Evolutionary conservation across 2,329 filamentous ascomycete genomes (phyloP), one percentile per base, ranked within the genome.

Genomic region (Tolypocladium amazonense): DNA sequence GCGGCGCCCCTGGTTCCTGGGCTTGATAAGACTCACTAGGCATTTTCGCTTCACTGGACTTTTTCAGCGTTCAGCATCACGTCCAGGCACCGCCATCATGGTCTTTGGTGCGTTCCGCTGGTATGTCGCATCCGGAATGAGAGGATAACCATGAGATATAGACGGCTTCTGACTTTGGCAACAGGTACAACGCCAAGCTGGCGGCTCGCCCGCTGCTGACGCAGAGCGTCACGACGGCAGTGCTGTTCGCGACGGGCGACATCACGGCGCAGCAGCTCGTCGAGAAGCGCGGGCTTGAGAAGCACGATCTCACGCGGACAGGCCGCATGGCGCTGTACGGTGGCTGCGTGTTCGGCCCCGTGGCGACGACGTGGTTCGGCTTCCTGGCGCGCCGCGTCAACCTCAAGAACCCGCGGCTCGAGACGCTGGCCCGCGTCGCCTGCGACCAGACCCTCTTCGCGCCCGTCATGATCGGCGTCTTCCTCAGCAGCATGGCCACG

Each of bases 181-280:
- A 53, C 67, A 90, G 92, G 92, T 97, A 97, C 79, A 91, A 95
- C 76, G 81, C 85, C 70, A 89, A 85, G 74, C 81, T 97, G 72
- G 87, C 88, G 67, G 83, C 86, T 69, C 85, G 89, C 70, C 93
- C 93, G 62, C 79, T 97, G 67, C 84, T 97, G 69, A 97, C 93
- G 14, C 91, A 96, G 79, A 90, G 88, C 72, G 78, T 96, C 68
- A 96, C 92, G 60, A 97, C 93, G 45, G 89, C 90, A 56, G 83
- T 97, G 61, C 87, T 99, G 64, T 99, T 97, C 73, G 92, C 89
- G 61, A 90, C 92, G 18, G 94, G 94, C 68, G 94, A 99, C 77
- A 81, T 88, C 62, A 87, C 95, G 65, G 91, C 94, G 43, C 94
- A 99, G 76, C 93, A 97, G 76, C 80, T 85, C 41, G 89, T 99